Base-by-base conservation (phyloP, 1,284 basidiomycete species). In the Xerocomus subilludens region DNA sequence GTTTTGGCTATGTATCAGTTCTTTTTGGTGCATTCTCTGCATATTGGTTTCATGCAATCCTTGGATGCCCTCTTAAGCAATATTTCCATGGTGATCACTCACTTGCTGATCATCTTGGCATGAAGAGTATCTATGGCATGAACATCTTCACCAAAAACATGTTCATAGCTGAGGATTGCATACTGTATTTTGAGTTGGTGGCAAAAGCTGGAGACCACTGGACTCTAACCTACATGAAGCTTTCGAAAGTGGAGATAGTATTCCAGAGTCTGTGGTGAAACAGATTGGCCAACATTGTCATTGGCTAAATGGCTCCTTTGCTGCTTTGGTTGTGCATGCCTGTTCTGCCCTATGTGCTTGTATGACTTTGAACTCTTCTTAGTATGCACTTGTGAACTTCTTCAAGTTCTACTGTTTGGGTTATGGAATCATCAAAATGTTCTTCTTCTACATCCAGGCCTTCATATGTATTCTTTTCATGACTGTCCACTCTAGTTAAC, bases 71-170 rank as follows among this genome's bases (percentile, higher is more conserved):
- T 9, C 89, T 99, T 35, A 94, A 98, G 81, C 97, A 99, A 84
- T 99, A 99, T 86, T 99, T 99, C 89, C 97, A 98, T 81, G 98
- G 98, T 79, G 98, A 99, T 83, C 97, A 98, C 84, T 96, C 95
- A 2, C 86, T 97, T 80, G 96, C 97, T 30, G 96, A 96, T 78
- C 92, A 97, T 70, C 90, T 98, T 51, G 98, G 97, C 32, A 89
- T 92, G 59, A 98, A 98, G 86, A 98, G 97, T 86, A 94, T 98
- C 72, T 93, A 98, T 78, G 96, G 97, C 49, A 99, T 99, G 97
- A 94, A 94, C 84, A 99, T 99, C 80, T 99, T 99, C 87, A 97
- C 95, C 47, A 95, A 95, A 86, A 97, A 97, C 88, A 97, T 95
- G 94, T 95, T 95, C 87, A 91, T 98, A 84, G 97, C 96, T 67